phyloP scores from a whole-genome alignment of 2,329 filamentous ascomycete genomes.

The Pseudogymnoascus sp. region DNA sequence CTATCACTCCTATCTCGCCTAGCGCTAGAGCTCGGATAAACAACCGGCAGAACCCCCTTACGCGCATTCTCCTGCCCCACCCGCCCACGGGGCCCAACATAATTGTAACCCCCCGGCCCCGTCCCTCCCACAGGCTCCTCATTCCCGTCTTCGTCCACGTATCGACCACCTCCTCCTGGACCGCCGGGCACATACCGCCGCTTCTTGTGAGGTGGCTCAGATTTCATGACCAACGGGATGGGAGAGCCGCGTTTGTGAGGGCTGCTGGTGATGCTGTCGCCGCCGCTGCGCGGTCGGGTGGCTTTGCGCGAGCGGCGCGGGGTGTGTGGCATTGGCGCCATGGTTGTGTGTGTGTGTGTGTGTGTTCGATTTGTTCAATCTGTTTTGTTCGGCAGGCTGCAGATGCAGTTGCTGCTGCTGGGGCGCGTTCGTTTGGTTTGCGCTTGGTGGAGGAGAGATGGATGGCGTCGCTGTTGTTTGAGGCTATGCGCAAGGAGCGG shows the following conservation, averaged over 20 bases:
- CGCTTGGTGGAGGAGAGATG: neutral
- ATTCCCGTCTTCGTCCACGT: slow-evolving; percentile 64
- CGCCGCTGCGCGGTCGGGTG: neutral
- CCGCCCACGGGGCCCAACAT: slow-evolving; percentile 46
- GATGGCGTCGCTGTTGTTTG: neutral
- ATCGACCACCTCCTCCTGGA: slow-evolving; percentile 77
- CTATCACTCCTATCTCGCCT: slow-evolving; percentile 35
- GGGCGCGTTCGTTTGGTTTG: neutral
- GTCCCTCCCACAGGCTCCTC: slow-evolving; percentile 49
- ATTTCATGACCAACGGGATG: neutral
- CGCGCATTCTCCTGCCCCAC: slow-evolving; percentile 44
- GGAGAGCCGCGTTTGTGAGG: neutral
- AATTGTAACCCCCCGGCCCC: slow-evolving; percentile 41
- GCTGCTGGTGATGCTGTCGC: neutral
- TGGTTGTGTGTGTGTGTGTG: neutral
- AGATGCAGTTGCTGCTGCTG: neutral
- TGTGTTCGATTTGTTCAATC: neutral
- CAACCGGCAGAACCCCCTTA: slow-evolving; percentile 39
- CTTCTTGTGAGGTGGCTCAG: slow-evolving; percentile 41
- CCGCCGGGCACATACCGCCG: slow-evolving; percentile 79
- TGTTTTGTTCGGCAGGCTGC: neutral
- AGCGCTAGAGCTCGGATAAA: slow-evolving; percentile 27
- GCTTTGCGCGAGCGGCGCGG: neutral
- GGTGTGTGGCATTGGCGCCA: neutral
- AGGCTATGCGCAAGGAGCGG: neutral